Conservation (phyloP, 495 filamentous ascomycete species). For the Astrothelium macrocarpum region DNA sequence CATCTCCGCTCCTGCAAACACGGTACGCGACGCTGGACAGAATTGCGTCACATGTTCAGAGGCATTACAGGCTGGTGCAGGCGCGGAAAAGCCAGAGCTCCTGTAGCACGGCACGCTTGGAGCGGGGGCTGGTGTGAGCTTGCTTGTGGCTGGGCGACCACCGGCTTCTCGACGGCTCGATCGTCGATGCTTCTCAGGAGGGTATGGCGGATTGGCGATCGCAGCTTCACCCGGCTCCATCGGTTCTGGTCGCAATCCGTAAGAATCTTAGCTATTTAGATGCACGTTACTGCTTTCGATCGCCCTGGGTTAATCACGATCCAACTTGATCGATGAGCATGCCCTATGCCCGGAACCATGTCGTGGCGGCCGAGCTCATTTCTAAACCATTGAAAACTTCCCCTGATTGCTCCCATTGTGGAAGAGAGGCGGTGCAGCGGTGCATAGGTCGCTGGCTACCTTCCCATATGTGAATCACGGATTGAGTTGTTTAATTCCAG, state of each 20-base stretch:
- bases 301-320: not conserved
- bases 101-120: not conserved
- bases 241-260: not conserved
- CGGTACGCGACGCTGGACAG: not conserved
- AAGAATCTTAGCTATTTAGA: not conserved
- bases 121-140: not conserved
- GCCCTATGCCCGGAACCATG: not conserved
- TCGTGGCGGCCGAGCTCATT: not conserved
- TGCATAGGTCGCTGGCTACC: too few relatives aligned
- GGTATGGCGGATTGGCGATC: not conserved
- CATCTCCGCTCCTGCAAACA: not conserved
- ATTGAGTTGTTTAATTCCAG: not conserved
- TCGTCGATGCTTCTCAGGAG: not conserved
- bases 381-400: too few relatives aligned
- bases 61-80: not conserved
- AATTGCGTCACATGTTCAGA: constrained; percentile 23
- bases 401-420: too few relatives aligned
- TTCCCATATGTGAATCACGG: not conserved
- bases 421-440: too few relatives aligned
- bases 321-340: not conserved
- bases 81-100: not conserved
- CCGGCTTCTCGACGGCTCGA: not conserved
- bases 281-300: not conserved
- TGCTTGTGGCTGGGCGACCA: not conserved
- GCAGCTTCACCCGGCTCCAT: not conserved